Evolutionary conservation across 306 rosid genomes (phyloP).

Genomic region (Echinosophora koreensis): DNA sequence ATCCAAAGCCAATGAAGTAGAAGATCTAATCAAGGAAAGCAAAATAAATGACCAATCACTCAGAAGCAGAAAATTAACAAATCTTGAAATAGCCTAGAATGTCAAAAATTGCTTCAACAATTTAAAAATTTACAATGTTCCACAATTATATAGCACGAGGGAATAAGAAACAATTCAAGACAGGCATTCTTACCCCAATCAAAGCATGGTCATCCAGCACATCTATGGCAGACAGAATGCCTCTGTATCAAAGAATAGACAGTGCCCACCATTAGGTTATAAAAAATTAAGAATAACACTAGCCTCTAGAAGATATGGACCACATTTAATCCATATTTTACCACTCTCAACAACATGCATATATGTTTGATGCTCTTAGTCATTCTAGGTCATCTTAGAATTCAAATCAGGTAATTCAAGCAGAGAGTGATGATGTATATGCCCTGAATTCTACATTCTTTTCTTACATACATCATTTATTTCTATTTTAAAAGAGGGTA

Average conservation of each 20-base stretch:
- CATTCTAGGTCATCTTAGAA: not conserved
- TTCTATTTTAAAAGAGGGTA: not conserved
- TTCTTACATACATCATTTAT: not conserved
- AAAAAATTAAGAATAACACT: constrained; percentile 19
- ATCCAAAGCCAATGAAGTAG: constrained; percentile 89
- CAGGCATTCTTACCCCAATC: constrained; percentile 77
- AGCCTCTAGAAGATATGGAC: not conserved
- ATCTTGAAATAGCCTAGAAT: not conserved
- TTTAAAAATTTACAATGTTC: not conserved
- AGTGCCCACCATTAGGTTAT: constrained; percentile 28
- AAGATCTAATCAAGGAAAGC: constrained; percentile 63
- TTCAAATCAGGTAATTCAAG: constrained; percentile 12
- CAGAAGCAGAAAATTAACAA: constrained; percentile 14
- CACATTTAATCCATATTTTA: not conserved
- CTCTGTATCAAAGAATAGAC: constrained; percentile 66
- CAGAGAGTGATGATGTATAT: constrained; percentile 2
- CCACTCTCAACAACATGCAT: not conserved
- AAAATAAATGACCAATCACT: constrained; percentile 10
- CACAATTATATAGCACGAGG: not conserved
- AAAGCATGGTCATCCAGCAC: constrained; percentile 58
- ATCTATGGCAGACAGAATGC: constrained; percentile 86
- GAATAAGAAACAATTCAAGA: constrained; percentile 3
- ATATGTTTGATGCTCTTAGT: not conserved
- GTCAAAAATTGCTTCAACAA: constrained; percentile 17
- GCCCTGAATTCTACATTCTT: not conserved